Conservation (phyloP, 73 alveolate species). For the Urostyla sp. region DNA sequence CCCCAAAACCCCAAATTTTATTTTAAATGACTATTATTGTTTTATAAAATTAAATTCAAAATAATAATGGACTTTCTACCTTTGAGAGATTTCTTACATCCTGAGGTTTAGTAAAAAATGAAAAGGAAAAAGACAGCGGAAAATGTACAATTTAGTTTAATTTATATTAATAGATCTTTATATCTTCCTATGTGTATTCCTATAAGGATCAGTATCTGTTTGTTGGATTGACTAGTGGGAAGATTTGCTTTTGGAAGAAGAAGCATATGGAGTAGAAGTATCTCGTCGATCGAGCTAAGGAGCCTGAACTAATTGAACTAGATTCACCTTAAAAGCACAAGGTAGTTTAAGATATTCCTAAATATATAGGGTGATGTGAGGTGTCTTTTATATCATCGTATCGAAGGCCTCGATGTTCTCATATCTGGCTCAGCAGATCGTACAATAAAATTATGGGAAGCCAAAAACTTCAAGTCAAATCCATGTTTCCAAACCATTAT, state of each 20-base stretch:
- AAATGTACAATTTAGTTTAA: constrained; percentile 19
- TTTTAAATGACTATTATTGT: no score
- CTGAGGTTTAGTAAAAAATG: constrained; percentile 64
- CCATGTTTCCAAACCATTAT: constrained; percentile 78
- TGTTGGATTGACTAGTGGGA: constrained; percentile 66
- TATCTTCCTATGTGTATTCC: constrained; percentile 56
- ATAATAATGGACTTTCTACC: constrained; percentile 64
- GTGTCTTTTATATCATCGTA: constrained; percentile 64
- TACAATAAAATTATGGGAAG: constrained; percentile 80
- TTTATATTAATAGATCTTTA: constrained; percentile 8
- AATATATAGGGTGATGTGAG: constrained; percentile 71
- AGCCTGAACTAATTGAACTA: constrained; percentile 66
- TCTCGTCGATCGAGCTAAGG: constrained; percentile 64
- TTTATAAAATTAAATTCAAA: constrained; percentile 2
- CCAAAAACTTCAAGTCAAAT: constrained; percentile 62
- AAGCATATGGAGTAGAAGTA: constrained; percentile 63
- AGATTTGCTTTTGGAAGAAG: constrained; percentile 67
- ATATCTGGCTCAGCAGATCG: constrained; percentile 75
- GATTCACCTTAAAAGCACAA: constrained; percentile 54
- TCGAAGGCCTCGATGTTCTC: constrained; percentile 61
- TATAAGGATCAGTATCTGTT: constrained; percentile 56
- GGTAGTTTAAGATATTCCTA: not conserved
- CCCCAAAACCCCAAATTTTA: no score
- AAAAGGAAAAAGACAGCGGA: constrained; percentile 63
- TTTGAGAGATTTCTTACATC: constrained; percentile 65